phyloP scores from a whole-genome alignment of 2,329 filamentous ascomycete genomes.

The Cordyceps javanica region DNA sequence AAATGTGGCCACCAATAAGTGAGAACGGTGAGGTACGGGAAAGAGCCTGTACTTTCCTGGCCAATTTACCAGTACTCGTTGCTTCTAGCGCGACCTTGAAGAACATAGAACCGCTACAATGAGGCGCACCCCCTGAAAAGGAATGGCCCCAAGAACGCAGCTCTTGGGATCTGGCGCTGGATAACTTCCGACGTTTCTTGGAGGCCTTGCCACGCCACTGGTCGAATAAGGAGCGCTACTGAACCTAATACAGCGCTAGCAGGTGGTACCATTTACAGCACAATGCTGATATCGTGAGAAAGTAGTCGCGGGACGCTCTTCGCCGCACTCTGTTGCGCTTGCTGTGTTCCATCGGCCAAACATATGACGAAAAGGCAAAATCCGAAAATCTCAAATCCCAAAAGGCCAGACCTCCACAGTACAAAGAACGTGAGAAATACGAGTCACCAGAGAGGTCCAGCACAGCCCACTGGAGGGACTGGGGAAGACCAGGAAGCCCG shows the following conservation, averaged over 20 bases:
- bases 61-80: background rate
- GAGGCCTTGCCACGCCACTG: background rate
- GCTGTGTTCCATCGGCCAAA: background rate
- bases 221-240: background rate
- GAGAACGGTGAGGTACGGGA: background rate
- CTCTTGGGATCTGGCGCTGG: background rate
- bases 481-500: background rate
- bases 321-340: background rate
- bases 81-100: background rate
- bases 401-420: background rate
- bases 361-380: background rate
- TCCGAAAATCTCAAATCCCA: too few species aligned
- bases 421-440: background rate
- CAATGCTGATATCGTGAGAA: background rate
- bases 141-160: background rate
- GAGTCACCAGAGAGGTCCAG: background rate
- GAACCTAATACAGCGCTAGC: background rate
- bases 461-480: background rate
- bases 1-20: background rate
- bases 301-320: background rate
- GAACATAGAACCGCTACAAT: background rate
- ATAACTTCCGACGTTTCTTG: background rate
- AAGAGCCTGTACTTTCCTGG: background rate
- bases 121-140: background rate
- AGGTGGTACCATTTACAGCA: background rate